These are phyloP conservation scores for Saposhnikovia divaricata DNA, from an alignment of 129 eudicot species.

Conservation along the genomic window DNA sequence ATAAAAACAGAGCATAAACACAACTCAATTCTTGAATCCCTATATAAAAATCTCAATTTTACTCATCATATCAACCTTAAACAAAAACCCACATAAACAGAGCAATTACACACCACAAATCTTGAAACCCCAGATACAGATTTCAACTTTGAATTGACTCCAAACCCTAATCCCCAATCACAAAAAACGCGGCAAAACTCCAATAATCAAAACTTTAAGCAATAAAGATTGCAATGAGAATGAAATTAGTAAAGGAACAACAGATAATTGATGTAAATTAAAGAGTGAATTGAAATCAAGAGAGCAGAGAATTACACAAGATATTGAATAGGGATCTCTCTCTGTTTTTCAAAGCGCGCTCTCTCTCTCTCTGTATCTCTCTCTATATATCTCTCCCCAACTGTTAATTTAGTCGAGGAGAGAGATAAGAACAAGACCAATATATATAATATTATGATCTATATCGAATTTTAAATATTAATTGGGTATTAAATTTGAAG, in stretches of 20 bases:
- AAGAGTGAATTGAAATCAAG: background rate
- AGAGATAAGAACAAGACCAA: constrained; percentile 14
- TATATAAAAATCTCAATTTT: constrained; percentile 9
- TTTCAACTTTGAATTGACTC: constrained; percentile 10
- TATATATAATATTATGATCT: background rate
- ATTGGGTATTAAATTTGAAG: background rate
- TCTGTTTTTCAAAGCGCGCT: constrained; percentile 15
- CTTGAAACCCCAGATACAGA: background rate
- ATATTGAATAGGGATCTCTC: constrained; percentile 9
- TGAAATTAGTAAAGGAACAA: background rate
- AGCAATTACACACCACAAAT: constrained; percentile 3
- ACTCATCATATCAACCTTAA: background rate
- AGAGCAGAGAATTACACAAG: constrained; percentile 5
- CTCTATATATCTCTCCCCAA: no score
- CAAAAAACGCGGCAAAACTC: constrained; percentile 8
- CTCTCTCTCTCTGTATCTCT: background rate
- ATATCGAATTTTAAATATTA: background rate
- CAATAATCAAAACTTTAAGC: background rate
- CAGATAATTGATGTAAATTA: background rate
- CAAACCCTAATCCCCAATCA: constrained; percentile 31
- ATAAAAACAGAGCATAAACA: background rate
- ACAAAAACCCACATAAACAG: background rate
- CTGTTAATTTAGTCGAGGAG: constrained; percentile 20
- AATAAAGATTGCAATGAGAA: constrained; percentile 1
- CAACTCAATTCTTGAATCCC: constrained; percentile 9